These are phyloP conservation scores for Exophiala sideris DNA, from an alignment of 2,329 filamentous ascomycete genomes.

Conservation along the genomic window DNA sequence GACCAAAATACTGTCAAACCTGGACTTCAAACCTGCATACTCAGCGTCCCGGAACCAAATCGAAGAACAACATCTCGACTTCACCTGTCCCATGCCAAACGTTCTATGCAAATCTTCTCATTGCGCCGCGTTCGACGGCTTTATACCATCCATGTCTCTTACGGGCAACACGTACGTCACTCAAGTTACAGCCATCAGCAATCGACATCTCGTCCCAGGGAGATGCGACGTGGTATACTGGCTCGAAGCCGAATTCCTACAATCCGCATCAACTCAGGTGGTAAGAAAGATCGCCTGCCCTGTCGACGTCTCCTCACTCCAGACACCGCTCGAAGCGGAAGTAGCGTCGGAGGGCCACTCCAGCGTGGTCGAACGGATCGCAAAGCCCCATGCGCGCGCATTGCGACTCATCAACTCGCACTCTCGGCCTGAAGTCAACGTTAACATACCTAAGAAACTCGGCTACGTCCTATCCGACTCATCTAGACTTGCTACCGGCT, in stretches of 20 bases:
- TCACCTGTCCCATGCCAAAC: conserved; percentile 13
- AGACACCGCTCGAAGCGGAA: conserved; percentile 17
- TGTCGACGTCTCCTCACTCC: conserved; percentile 16
- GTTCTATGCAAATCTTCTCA: not conserved
- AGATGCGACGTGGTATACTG: conserved; percentile 21
- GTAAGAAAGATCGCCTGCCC: conserved; percentile 19
- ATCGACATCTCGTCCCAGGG: conserved; percentile 19
- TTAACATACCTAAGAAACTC: conserved; percentile 16
- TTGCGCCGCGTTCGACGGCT: not conserved
- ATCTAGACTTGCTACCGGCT: conserved; percentile 13
- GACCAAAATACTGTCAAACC: conserved; percentile 4
- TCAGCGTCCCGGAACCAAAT: conserved; percentile 6
- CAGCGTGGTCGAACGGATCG: conserved; percentile 5
- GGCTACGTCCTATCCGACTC: conserved; percentile 15
- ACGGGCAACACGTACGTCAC: conserved; percentile 21
- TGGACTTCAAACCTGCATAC: conserved; percentile 21
- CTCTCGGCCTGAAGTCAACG: conserved; percentile 11
- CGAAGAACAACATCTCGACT: conserved; percentile 23
- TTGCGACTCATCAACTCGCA: conserved; percentile 5
- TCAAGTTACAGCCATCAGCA: conserved; percentile 16
- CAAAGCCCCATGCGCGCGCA: conserved; percentile 16
- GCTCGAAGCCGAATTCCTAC: conserved; percentile 20
- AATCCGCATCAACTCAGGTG: conserved; percentile 7
- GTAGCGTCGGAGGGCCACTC: not conserved
- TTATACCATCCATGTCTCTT: conserved; percentile 21